These are phyloP conservation scores for Lasiosphaeria hispida DNA, from an alignment of 495 filamentous ascomycete genomes.

Conservation along the genomic window DNA sequence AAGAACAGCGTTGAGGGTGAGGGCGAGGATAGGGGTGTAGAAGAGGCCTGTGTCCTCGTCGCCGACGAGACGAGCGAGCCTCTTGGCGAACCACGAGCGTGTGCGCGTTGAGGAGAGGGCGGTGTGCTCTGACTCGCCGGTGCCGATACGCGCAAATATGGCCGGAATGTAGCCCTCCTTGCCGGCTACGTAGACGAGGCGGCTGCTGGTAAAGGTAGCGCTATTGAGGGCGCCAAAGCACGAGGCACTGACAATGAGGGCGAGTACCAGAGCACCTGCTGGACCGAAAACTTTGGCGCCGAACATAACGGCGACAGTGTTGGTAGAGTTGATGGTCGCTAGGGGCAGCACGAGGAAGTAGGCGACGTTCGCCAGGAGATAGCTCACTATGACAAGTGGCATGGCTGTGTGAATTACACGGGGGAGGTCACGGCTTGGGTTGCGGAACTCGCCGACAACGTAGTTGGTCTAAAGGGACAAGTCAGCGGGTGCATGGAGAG, in stretches of 20 bases:
- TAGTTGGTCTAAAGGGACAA: constrained; percentile 74
- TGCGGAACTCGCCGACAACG: constrained; percentile 92
- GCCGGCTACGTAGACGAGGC: constrained; percentile 89
- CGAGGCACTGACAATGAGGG: constrained; percentile 81
- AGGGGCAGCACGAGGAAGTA: constrained; percentile 96
- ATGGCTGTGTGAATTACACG: constrained; percentile 96
- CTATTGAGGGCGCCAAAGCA: constrained; percentile 94
- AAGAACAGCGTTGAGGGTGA: constrained; percentile 72
- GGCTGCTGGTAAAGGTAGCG: constrained; percentile 87
- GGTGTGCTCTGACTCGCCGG: constrained; percentile 47
- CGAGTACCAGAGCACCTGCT: constrained; percentile 77
- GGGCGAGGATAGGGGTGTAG: constrained; percentile 87
- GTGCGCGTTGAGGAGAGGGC: constrained; percentile 49
- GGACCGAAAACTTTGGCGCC: constrained; percentile 86
- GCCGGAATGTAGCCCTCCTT: constrained; percentile 92
- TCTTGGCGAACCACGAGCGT: constrained; percentile 57
- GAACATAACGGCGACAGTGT: constrained; percentile 93
- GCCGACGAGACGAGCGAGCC: constrained; percentile 57
- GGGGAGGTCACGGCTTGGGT: constrained; percentile 85
- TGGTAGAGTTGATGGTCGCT: constrained; percentile 71
- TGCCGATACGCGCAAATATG: constrained; percentile 78
- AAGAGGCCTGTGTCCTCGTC: constrained; percentile 62
- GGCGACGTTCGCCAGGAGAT: constrained; percentile 84
- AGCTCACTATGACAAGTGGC: constrained; percentile 87
- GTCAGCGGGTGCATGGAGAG: constrained; percentile 11